Base-by-base conservation (phyloP, 2,329 filamentous ascomycete species). In the Lithohypha guttulata region DNA sequence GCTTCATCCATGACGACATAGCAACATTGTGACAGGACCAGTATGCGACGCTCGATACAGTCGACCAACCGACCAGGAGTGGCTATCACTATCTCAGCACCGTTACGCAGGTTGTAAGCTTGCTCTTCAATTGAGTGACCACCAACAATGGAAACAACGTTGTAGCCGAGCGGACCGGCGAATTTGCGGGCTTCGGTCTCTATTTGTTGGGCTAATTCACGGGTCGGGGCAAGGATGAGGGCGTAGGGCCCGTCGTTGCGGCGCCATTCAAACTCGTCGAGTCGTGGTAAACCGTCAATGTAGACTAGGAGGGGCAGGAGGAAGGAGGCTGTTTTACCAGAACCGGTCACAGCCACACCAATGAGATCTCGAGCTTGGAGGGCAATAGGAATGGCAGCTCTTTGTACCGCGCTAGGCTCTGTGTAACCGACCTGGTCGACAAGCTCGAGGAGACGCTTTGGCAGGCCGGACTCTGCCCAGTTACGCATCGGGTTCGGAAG, bases 1-100 rank as follows among this genome's bases (percentile, higher is more conserved):
- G 91, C 91, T 72, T 98, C 91, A 59, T 98, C 91, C 89, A 98
- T 95, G 62, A 98, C 94, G 41, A 96, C 76, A 63, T 96, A 96
- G 65, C 87, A 94, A 61, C 91, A 96, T 62, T 96, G 91, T n/a
- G 79, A 79, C 33, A 96, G 74, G 1, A 98, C 89, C 2, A 96
- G 71, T 20, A 96, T 77, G 22, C 89, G 80, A 13, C 91, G 76
- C 61, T 98, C 91, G 51, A 98, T 91, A 61, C 87, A 96, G 65
- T 98, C 91, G 6, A 96, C 84, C 1, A 98, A 74, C 71, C 91
- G 87, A 64, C 91, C 91, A 0, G 91, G 91, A 0, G 91, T 98
- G n/a, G 91, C 91, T 50, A 98, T 94, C 54, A 98, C 84, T 51
- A 98, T 96, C 60, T 98, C 89, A 1, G 89, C 89, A 40, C 91